A percentile compares a stretch with the other conserved stretches of the same genome.
phyloP scores from a whole-genome alignment of 2,329 filamentous ascomycete genomes.

The Phaeomoniella chlamydospora region DNA sequence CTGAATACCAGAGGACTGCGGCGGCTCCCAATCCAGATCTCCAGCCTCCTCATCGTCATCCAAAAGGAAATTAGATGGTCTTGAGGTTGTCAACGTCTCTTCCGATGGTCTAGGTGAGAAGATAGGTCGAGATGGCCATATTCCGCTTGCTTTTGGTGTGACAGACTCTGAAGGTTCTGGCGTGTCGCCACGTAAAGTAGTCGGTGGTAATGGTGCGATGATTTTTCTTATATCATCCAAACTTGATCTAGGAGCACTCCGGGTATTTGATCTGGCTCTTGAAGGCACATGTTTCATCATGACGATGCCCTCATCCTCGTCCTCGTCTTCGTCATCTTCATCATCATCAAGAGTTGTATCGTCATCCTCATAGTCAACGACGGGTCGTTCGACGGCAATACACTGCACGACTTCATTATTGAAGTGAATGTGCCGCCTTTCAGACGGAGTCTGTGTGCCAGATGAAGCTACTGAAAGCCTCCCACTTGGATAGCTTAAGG shows the following conservation, averaged over 20 bases:
- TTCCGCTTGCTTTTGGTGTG: slow-evolving; percentile 18
- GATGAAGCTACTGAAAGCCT: slow-evolving; percentile 1
- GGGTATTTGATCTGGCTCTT: slow-evolving; percentile 19
- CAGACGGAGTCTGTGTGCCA: not conserved
- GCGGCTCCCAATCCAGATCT: slow-evolving; percentile 30
- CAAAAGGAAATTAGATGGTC: slow-evolving; percentile 51
- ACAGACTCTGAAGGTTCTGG: slow-evolving; percentile 39
- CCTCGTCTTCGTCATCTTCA: slow-evolving; percentile 12
- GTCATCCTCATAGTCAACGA: slow-evolving; percentile 22
- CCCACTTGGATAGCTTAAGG: slow-evolving; percentile 23
- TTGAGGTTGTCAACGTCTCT: slow-evolving; percentile 63
- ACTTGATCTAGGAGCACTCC: slow-evolving; percentile 40
- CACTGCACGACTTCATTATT: slow-evolving; percentile 4
- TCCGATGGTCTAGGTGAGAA: slow-evolving; percentile 65
- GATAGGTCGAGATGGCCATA: slow-evolving; percentile 26
- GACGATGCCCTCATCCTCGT: slow-evolving; percentile 9
- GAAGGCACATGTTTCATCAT: slow-evolving; percentile 15
- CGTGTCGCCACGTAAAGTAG: slow-evolving; percentile 64
- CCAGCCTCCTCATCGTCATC: slow-evolving; percentile 42
- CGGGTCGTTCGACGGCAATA: slow-evolving; percentile 6
- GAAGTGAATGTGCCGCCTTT: slow-evolving; percentile 4
- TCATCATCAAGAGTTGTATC: slow-evolving; percentile 19
- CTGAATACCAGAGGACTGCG: slow-evolving; percentile 7
- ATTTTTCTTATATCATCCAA: slow-evolving; percentile 58
- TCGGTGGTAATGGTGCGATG: slow-evolving; percentile 76